These are phyloP conservation scores for Alternaria conjuncta DNA, from an alignment of 2,329 filamentous ascomycete genomes.

Conservation along the genomic window DNA sequence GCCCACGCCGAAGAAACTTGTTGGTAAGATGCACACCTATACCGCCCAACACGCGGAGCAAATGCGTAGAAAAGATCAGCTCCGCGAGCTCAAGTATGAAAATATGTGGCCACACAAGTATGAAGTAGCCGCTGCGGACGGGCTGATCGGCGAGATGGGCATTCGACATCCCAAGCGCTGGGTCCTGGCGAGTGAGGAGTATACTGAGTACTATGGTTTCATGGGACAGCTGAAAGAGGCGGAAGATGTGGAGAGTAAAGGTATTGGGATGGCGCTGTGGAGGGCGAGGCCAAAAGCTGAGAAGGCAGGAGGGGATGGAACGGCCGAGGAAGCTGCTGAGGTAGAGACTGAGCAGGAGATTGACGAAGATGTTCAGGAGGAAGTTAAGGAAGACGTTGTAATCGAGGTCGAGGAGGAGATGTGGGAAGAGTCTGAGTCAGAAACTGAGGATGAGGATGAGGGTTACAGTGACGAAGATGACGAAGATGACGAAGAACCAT, in stretches of 20 bases:
- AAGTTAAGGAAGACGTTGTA: not conserved
- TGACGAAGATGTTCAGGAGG: not conserved
- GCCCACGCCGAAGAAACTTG: not conserved
- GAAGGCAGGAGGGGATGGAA: fast-evolving
- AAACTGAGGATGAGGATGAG: too few species aligned
- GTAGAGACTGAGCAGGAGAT: not conserved
- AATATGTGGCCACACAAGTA: not conserved
- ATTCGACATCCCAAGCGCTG: not conserved
- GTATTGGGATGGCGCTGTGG: not conserved
- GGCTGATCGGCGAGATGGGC: not conserved
- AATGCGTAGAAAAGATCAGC: not conserved
- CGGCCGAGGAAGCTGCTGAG: not conserved
- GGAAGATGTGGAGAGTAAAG: not conserved
- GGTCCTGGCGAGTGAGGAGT: not conserved
- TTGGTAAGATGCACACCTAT: not conserved
- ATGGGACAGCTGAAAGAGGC: not conserved
- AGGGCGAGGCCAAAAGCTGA: not conserved
- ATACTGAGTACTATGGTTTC: not conserved
- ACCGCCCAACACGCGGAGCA: not conserved
- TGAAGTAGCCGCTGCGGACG: not conserved
- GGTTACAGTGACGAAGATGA: not conserved
- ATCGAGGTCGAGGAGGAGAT: not conserved
- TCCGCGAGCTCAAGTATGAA: not conserved
- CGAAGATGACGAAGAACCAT: not conserved
- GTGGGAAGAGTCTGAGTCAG: not conserved